Percentiles rank a stretch among this genome's conserved stretches.
These are phyloP conservation scores for Suhomyces panamericanus DNA, from an alignment of 1,139 yeast genomes.

Conservation along the genomic window DNA sequence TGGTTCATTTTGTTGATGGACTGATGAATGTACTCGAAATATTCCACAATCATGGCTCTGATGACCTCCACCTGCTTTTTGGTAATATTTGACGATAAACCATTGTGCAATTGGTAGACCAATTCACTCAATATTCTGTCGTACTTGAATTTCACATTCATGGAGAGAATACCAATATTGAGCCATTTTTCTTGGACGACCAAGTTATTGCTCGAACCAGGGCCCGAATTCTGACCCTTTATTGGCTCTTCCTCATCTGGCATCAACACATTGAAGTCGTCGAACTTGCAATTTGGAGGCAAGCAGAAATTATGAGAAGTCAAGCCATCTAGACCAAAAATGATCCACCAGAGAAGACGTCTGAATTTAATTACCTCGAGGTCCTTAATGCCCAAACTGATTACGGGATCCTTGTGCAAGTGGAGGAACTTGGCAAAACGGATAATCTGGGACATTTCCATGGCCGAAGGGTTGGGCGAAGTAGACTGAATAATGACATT, in stretches of 20 bases:
- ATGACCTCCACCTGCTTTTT: constrained; percentile 43
- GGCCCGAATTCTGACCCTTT: constrained; percentile 24
- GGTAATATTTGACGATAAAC: constrained; percentile 38
- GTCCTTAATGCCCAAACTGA: constrained; percentile 49
- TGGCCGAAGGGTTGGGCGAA: constrained; percentile 54
- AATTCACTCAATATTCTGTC: constrained; percentile 54
- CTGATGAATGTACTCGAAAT: constrained; percentile 50
- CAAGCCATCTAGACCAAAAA: constrained; percentile 58
- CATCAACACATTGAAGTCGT: constrained; percentile 57
- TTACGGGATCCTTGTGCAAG: constrained; percentile 58
- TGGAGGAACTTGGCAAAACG: constrained; percentile 57
- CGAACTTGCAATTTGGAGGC: constrained; percentile 55
- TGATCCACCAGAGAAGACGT: constrained; percentile 65
- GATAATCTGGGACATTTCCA: constrained; percentile 51
- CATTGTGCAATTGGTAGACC: constrained; percentile 45
- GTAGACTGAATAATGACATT: constrained; percentile 57
- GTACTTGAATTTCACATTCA: constrained; percentile 55
- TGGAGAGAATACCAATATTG: constrained; percentile 41
- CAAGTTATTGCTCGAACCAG: constrained; percentile 5
- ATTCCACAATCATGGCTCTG: constrained; percentile 48
- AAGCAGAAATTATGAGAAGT: constrained; percentile 58
- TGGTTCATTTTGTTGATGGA: constrained; percentile 32
- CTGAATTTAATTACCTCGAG: constrained; percentile 51
- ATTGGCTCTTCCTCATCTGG: constrained; percentile 51
- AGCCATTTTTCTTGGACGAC: constrained; percentile 24